Percentiles rank a stretch among this genome's conserved stretches.
Evolutionary conservation across 116 monocot genomes (phyloP).

Genomic region (Posidonia oceanica): DNA sequence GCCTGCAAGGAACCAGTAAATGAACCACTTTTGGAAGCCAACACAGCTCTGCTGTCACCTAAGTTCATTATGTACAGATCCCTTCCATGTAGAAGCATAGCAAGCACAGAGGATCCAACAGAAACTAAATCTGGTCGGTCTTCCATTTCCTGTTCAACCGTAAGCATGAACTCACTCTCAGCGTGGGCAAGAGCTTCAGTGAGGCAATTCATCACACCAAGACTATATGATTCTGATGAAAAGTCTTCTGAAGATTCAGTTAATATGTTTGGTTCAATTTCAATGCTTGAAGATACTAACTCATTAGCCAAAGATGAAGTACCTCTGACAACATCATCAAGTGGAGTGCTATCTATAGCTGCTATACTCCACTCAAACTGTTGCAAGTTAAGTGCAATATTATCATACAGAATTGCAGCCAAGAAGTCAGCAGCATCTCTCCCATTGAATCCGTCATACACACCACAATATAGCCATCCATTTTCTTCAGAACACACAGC

Average conservation of each 20-base stretch:
- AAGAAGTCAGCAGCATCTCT: conserved; percentile 83
- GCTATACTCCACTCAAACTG: conserved; percentile 29
- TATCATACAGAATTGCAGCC: conserved; percentile 76
- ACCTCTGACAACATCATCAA: background rate
- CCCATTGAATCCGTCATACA: conserved; percentile 94
- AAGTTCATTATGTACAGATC: conserved; percentile 59
- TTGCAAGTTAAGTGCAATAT: conserved; percentile 33
- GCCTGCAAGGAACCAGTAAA: conserved; percentile 21
- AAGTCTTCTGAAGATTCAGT: conserved; percentile 5
- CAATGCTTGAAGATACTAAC: background rate
- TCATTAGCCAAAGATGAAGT: background rate
- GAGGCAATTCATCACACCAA: conserved; percentile 54
- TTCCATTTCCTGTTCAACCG: conserved; percentile 74
- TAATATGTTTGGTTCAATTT: background rate
- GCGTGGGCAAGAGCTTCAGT: conserved; percentile 46
- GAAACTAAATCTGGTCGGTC: conserved; percentile 75
- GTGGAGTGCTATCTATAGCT: background rate
- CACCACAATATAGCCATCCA: conserved; percentile 78
- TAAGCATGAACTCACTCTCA: conserved; percentile 60
- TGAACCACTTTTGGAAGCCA: conserved; percentile 24
- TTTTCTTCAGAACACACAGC: conserved; percentile 79
- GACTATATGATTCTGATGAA: conserved; percentile 22
- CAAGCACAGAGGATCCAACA: conserved; percentile 61
- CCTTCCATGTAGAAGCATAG: conserved; percentile 61
- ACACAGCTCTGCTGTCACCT: conserved; percentile 82